Percentiles rank a stretch among this genome's conserved stretches.
Conservation (phyloP, 2,329 filamentous ascomycete genomes). For the Bimuria novae-zelandiae region DNA sequence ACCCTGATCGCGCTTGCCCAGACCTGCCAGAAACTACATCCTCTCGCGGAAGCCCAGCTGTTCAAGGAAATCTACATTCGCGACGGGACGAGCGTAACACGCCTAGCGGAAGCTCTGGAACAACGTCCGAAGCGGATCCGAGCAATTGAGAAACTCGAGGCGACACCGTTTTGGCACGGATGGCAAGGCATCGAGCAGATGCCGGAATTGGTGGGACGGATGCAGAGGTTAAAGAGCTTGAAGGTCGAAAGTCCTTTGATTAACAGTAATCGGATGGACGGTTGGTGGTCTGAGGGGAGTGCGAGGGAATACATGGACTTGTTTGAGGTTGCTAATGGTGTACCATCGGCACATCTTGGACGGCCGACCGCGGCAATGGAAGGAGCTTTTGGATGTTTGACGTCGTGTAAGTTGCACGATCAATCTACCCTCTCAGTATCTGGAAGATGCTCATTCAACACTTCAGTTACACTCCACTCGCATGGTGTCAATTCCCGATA, state of each 20-base stretch:
- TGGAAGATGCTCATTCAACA: neutral
- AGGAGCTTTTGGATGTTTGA: neutral
- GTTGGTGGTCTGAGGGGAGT: neutral
- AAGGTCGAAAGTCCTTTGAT: slow-evolving; percentile 4
- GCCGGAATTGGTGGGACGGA: slow-evolving; percentile 5
- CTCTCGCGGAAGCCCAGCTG: slow-evolving; percentile 10
- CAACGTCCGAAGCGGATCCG: neutral
- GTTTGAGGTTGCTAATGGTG: neutral
- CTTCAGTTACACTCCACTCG: slow-evolving; percentile 6
- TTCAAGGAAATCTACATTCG: slow-evolving; percentile 7
- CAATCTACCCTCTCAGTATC: too few species aligned
- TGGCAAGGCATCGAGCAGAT: slow-evolving; percentile 5
- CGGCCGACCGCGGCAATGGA: too few species aligned
- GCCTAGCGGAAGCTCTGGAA: neutral
- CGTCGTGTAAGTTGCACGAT: neutral
- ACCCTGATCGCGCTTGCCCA: slow-evolving; percentile 9
- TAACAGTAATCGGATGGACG: neutral
- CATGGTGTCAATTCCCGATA: neutral
- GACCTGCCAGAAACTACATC: slow-evolving; percentile 3
- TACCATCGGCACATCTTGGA: neutral
- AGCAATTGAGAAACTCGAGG: neutral
- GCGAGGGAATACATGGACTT: neutral
- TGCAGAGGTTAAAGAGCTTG: slow-evolving; percentile 1
- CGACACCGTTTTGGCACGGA: neutral
- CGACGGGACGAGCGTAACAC: neutral